These are phyloP conservation scores for Nemania serpens DNA, from an alignment of 2,329 filamentous ascomycete genomes.

Conservation along the genomic window DNA sequence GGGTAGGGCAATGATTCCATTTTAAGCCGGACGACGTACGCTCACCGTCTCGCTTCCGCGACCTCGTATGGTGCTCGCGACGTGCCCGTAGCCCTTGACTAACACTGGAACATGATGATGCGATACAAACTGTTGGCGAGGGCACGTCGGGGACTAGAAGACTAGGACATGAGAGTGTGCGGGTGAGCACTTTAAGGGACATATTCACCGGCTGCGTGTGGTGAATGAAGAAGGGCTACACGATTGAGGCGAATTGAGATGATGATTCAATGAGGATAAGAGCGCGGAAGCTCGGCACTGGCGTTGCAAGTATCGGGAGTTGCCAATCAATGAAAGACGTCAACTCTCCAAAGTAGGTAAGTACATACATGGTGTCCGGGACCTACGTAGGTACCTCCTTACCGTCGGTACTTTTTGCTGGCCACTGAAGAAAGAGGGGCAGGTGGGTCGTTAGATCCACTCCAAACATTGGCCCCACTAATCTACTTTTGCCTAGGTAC, in stretches of 20 bases:
- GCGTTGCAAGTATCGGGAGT: too few relatives aligned
- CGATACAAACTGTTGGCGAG: constrained; percentile 31
- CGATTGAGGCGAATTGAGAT: neutral
- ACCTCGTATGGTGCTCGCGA: neutral
- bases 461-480: too few relatives aligned
- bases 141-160: constrained; percentile 25
- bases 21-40: neutral
- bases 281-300: neutral
- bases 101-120: constrained; percentile 34
- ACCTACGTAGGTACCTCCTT: too few relatives aligned
- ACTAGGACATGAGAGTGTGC: constrained; percentile 35
- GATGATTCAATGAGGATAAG: neutral
- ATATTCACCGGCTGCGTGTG: constrained; percentile 30
- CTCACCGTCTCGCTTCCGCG: neutral
- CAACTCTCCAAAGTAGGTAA: too few relatives aligned
- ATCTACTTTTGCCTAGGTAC: too few relatives aligned
- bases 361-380: too few relatives aligned
- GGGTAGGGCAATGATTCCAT: constrained; percentile 5
- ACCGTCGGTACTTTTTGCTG: too few relatives aligned
- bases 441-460: too few relatives aligned
- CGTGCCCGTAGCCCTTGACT: constrained; percentile 18
- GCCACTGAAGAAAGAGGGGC: too few relatives aligned
- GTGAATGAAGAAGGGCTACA: too few relatives aligned
- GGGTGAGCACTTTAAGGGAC: constrained; percentile 38
- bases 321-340: too few relatives aligned